Base-by-base conservation (phyloP, 192 early-diverging fungal genomes). In the Funneliformis mosseae region DNA sequence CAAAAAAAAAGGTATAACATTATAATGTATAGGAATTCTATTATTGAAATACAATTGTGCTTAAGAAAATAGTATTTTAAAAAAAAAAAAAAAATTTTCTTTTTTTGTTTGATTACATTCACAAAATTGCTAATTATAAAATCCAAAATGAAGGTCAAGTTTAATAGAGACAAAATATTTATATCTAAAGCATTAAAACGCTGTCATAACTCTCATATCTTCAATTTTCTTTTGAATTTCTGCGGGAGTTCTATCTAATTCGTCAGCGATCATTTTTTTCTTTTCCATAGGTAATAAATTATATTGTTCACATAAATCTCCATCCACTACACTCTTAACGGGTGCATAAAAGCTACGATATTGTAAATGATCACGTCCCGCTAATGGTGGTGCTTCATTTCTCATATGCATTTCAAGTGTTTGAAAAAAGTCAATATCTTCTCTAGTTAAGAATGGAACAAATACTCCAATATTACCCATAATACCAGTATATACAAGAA, bases 211-310 rank as follows among this genome's bases (percentile, higher is more conserved):
- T 45, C 94, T 89, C 88, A 97, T 93, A 81, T 98, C 96, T 74
- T 98, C 98, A 74, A 99, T 90, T 84, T 97, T 98, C 84, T 97
- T 97, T 61, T 89, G 86, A 39, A 99, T 92, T 79, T 99, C 97
- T 11, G 86, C 83, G 6, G 93, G 88, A 18, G 92, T 91, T 66
- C 95, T 87, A 84, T 97, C 98, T 76, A 99, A 84, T 63, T 94
- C 93, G 63, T 96, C 96, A 8, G 96, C 94, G 81, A 99, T 92
- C 33, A 83, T 83, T 66, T 91, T 79, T 84, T 92, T 91, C 85
- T 91, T 93, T 75, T 93, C 94, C 27, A 87, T 85, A 1, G 95
- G 86, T 46, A 97, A 83, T 61, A 89, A 73, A 83, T 91, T 93
- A 80, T 81, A 99, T 81, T 89, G 86, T 86, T 98, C 98, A 84